Percentiles rank a stretch among this genome's conserved stretches.
Conservation (phyloP, 768 basidiomycete genomes). For the Tylopilus rubrobrunneus region DNA sequence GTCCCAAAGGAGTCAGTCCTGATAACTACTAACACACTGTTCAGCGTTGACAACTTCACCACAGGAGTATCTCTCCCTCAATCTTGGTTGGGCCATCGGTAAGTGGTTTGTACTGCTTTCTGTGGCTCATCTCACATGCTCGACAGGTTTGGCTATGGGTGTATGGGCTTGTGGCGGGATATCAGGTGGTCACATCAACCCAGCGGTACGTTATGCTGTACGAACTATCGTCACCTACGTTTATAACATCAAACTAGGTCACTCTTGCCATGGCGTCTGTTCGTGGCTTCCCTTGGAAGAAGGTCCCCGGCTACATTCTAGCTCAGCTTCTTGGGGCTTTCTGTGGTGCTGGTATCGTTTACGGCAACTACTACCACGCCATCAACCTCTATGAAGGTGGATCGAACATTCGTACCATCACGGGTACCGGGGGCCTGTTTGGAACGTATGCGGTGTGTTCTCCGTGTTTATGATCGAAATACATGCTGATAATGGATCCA, state of each 20-base stretch:
- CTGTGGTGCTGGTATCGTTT: conserved; percentile 53
- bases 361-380: conserved; percentile 65
- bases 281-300: conserved; percentile 75
- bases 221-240: not conserved
- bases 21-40: not conserved
- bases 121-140: not conserved
- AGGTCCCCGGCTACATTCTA: conserved; percentile 67
- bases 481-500: conserved; percentile 16
- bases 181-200: conserved; percentile 76
- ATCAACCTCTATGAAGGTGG: conserved; percentile 64
- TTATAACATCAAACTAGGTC: conserved; percentile 39
- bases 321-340: conserved; percentile 62
- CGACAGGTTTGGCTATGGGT: conserved; percentile 52
- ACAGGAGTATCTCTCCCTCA: conserved; percentile 24
- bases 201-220: conserved; percentile 43
- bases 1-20: conserved; percentile 52
- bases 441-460: conserved; percentile 54
- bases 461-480: not conserved
- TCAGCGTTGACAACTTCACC: conserved; percentile 1
- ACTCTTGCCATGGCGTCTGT: conserved; percentile 67
- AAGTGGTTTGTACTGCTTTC: not conserved
- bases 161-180: conserved; percentile 65
- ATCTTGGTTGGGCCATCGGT: conserved; percentile 33
- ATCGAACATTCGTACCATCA: conserved; percentile 48
- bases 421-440: conserved; percentile 55